Conservation (phyloP, 371 early-diverging fungal genomes). For the Lichtheimia ornata region DNA sequence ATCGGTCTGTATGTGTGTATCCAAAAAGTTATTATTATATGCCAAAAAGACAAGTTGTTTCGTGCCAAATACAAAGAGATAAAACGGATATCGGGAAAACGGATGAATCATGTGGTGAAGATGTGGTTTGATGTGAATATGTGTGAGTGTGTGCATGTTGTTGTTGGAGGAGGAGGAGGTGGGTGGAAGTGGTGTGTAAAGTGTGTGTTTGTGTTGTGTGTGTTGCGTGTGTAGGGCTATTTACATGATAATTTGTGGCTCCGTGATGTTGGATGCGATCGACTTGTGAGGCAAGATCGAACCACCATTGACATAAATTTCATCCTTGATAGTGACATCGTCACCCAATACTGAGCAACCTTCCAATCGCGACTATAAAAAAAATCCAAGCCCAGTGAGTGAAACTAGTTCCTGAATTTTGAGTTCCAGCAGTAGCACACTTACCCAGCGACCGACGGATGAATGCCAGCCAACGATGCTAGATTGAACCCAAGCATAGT, state of each 20-base stretch:
- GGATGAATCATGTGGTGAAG: no score
- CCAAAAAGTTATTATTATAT: no score
- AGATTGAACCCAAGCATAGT: slow-evolving; percentile 88
- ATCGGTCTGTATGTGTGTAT: no score
- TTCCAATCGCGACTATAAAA: slow-evolving; percentile 72
- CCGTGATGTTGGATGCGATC: slow-evolving; percentile 83
- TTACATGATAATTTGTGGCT: slow-evolving; percentile 96
- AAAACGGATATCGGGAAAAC: no score
- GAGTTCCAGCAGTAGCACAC: neutral
- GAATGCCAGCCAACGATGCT: slow-evolving; percentile 98
- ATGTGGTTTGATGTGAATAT: no score
- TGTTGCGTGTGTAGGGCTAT: neutral
- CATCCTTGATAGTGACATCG: slow-evolving; percentile 91
- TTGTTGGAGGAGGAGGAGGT: neutral
- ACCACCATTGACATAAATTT: slow-evolving; percentile 93
- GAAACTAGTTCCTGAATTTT: neutral
- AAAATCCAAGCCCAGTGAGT: neutral
- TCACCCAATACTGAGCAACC: slow-evolving; percentile 94
- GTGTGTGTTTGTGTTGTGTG: neutral
- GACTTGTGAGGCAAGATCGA: slow-evolving; percentile 93
- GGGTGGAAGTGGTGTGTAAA: neutral
- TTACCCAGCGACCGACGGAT: slow-evolving; percentile 85
- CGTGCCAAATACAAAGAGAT: no score
- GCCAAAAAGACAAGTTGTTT: no score
- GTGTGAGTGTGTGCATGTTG: neutral